Conservation (phyloP, 2,329 filamentous ascomycete species). For the Botrytis cinerea region DNA sequence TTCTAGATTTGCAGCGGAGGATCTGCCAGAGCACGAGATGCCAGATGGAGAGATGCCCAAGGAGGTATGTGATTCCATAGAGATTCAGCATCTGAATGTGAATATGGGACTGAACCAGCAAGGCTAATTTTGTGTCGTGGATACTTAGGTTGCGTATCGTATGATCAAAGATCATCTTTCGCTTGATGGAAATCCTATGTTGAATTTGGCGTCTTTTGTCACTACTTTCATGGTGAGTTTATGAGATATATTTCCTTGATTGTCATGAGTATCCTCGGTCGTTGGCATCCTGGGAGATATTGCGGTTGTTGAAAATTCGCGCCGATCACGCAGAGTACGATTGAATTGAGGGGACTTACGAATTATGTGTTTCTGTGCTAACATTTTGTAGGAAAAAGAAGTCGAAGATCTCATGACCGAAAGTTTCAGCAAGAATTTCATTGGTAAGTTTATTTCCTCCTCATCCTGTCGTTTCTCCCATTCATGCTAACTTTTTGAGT, state of each 20-base stretch:
- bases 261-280: neutral
- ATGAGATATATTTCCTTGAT: neutral
- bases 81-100: neutral
- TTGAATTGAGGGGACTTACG: neutral
- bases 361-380: neutral
- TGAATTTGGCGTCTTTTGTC: conserved; percentile 87
- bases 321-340: neutral
- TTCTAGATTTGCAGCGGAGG: conserved; percentile 76
- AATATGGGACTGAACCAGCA: neutral
- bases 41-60: conserved; percentile 87
- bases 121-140: neutral
- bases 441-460: conserved; percentile 42
- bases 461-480: neutral
- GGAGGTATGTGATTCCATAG: conserved; percentile 54
- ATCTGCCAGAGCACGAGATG: conserved; percentile 83
- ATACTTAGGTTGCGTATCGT: conserved; percentile 77
- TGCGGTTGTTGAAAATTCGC: neutral
- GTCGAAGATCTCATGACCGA: conserved; percentile 95
- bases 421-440: conserved; percentile 92
- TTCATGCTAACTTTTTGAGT: neutral
- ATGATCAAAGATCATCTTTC: conserved; percentile 96
- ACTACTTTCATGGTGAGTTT: conserved; percentile 86
- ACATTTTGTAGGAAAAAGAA: conserved; percentile 71
- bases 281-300: neutral
- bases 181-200: conserved; percentile 86